These are phyloP conservation scores for Aspergillus baeticus DNA, from an alignment of 495 filamentous ascomycete species.

Conservation along the genomic window DNA sequence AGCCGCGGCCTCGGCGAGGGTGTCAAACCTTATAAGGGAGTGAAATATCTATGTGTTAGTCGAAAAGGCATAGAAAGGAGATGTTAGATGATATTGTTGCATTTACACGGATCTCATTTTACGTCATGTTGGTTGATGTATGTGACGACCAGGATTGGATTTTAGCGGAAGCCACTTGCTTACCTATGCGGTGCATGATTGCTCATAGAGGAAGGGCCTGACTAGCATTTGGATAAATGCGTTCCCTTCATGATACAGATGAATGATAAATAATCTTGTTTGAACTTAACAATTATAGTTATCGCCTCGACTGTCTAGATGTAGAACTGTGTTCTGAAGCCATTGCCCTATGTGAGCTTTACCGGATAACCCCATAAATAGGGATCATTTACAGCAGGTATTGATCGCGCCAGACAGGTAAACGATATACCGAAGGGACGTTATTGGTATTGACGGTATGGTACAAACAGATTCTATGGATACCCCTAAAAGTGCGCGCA, in stretches of 20 bases:
- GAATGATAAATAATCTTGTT: neutral
- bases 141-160: neutral
- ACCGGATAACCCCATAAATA: too few relatives aligned
- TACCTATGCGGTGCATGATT: neutral
- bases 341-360: too few relatives aligned
- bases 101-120: conserved; percentile 4
- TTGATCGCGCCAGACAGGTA: neutral
- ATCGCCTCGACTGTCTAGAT: neutral
- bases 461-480: conserved; percentile 3
- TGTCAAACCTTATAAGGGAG: conserved; percentile 94
- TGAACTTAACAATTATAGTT: neutral
- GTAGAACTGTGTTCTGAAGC: neutral
- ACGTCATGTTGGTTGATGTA: neutral
- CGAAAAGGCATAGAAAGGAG: conserved; percentile 73
- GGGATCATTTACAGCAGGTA: too few relatives aligned
- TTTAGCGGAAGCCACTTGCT: neutral
- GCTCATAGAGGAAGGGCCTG: neutral
- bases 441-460: conserved; percentile 7
- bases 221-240: conserved; percentile 4
- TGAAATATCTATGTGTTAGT: conserved; percentile 94
- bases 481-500: neutral
- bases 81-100: conserved; percentile 23
- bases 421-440: neutral
- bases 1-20: conserved; percentile 83
- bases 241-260: neutral